Evolutionary conservation across 352 stramenopile species (phyloP), one percentile per base, ranked within the genome.

Genomic region (Phytophthora pluvialis): DNA sequence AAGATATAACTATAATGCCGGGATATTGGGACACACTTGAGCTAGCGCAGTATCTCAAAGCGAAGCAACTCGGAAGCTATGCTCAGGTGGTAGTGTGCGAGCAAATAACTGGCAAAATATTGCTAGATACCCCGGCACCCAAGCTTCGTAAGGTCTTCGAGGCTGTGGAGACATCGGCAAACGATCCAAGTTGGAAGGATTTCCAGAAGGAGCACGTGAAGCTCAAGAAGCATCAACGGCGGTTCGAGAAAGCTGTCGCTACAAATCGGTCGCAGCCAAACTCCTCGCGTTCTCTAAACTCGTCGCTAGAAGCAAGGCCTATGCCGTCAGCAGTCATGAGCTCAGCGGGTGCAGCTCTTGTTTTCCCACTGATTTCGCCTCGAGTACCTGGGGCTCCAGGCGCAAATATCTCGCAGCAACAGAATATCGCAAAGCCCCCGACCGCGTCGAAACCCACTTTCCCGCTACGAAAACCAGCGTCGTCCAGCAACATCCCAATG

Each of bases 1-100:
- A 50, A 12, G 63, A 48, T 11, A 29, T 70, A 10, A 73, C 58
- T 25, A 47, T 80, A 6, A 79, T 83, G 64, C 80, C 81, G 11
- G 48, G 64, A 33, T 76, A 81, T 53, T 91, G 81, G 80, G 80
- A 91, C 25, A 59, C 76, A 4, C 58, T 91, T 3, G 81, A 91
- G 48, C 70, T 91, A 2, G 81, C 80, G 31, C 81, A 89, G 44
- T 78, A 81, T 53, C 48, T 91, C 5, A 76, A 88, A 51, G 56
- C 66, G 10, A 72, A 77, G 12, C 62, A 81, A 47, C 77, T 91
- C 16, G 71, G 63, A 8, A 67, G 47, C 33, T 89, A 76, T 48
- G 81, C 81, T 8, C 72, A 89, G 25, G 52, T 81, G 11, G 68
- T 88, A 15, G 72, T 91, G 28, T 70, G 64, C 39, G 74, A 89